phyloP scores from a whole-genome alignment of 1,139 yeast genomes.

The Fermentozyma sake region DNA sequence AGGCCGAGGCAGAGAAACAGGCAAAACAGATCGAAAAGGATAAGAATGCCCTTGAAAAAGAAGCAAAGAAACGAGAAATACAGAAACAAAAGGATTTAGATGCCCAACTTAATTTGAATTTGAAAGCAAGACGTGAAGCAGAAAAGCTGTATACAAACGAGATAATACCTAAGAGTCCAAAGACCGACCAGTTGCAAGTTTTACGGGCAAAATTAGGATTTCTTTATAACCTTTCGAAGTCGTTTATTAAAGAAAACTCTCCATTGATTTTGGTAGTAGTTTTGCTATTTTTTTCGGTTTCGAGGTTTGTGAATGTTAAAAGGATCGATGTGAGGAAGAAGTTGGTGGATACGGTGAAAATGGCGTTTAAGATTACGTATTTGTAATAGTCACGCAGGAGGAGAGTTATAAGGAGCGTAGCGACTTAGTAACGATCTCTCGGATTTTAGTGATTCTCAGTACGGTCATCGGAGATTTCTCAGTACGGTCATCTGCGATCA shows the following conservation, averaged over 20 bases:
- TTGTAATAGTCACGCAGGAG: too few relatives aligned
- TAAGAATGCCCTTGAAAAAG: conserved; percentile 12
- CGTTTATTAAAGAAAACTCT: conserved; percentile 27
- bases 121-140: conserved; percentile 17
- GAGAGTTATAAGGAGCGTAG: too few relatives aligned
- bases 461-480: too few relatives aligned
- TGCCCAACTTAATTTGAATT: conserved; percentile 28
- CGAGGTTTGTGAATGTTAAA: conserved; percentile 6
- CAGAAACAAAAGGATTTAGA: conserved; percentile 20
- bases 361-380: conserved; percentile 46
- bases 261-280: conserved; percentile 20
- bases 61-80: conserved; percentile 18
- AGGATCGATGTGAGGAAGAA: conserved; percentile 27
- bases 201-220: conserved; percentile 14
- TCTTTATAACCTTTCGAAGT: conserved; percentile 14
- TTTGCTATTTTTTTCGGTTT: background rate
- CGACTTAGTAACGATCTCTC: too few relatives aligned
- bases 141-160: conserved; percentile 3
- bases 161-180: conserved; percentile 1
- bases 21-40: conserved; percentile 12
- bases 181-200: conserved; percentile 4
- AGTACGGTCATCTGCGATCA: too few relatives aligned
- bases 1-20: conserved; percentile 14
- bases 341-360: conserved; percentile 33
- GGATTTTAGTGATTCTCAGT: too few relatives aligned